Evolutionary conservation across 2,329 filamentous ascomycete species (phyloP), one percentile per base, ranked within the genome.

Genomic region (Fusarium sp.): DNA sequence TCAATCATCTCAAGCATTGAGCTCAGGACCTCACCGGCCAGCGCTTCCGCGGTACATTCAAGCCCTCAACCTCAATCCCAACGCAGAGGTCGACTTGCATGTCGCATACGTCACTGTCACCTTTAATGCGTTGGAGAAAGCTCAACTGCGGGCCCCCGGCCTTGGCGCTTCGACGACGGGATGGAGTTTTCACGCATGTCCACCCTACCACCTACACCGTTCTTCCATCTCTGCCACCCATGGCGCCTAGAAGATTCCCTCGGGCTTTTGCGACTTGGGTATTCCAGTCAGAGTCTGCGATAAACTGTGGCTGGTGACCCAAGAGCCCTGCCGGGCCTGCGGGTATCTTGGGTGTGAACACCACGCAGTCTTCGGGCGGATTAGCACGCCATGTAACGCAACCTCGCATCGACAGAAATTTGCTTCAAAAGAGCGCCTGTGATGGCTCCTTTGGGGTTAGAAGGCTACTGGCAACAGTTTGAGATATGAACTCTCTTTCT

Each of bases 311-410:
- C 71, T 71, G 41, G 64, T 62, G 57, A 50, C 56, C 70, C 20
- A 68, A 23, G 67, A 74, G 54, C 67, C 30, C 41, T 61, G 64
- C 16, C 16, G 60, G 45, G 37, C 60, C 61, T 65, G 48, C 71
- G 61, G 71, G 52, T 71, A 73, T 64, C 70, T 60, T 67, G 71
- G 71, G 70, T 71, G 67, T 71, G 67, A 65, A 72, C 71, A 74
- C 67, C 64, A 69, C 45, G 25, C 60, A 63, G 56, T 54, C 63
- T 71, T 62, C 30, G 71, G 68, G 64, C 50, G 61, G 61, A 70
- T 69, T 72, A 27, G 64, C 45, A 56, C 72, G 37, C 72, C 57
- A 75, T 74, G 72, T 66, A 72, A 72, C 68, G 52, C 60, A 69
- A 66, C 57, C 67, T 64, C 67, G 50, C 65, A 68, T 65, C 23